A percentile compares a stretch with the other conserved stretches of the same genome.
These are phyloP conservation scores for Apiospora koreana DNA, from an alignment of 2,329 filamentous ascomycete genomes.

Conservation along the genomic window DNA sequence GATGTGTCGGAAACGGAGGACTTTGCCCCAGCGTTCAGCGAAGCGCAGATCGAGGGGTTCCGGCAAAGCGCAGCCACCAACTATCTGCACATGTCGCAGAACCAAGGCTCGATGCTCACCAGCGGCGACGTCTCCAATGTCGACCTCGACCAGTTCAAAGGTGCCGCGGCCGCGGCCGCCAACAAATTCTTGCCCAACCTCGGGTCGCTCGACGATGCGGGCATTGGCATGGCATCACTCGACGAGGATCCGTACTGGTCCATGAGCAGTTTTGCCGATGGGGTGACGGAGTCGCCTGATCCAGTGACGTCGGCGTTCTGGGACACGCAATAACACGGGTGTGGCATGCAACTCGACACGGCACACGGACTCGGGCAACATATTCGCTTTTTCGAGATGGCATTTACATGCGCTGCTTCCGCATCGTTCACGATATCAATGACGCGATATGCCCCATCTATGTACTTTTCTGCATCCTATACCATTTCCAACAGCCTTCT, in stretches of 20 bases:
- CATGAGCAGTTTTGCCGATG: slow-evolving; percentile 39
- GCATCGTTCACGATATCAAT: slow-evolving; percentile 11
- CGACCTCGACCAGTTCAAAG: slow-evolving; percentile 57
- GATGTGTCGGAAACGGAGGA: slow-evolving; percentile 70
- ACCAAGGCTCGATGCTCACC: slow-evolving; percentile 39
- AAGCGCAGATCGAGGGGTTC: slow-evolving; percentile 49
- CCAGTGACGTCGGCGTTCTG: slow-evolving; percentile 33
- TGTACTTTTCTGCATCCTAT: slow-evolving; percentile 5
- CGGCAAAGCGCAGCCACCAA: slow-evolving; percentile 50
- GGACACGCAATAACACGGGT: slow-evolving; percentile 22
- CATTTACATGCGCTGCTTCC: slow-evolving; percentile 1
- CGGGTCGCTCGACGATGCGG: slow-evolving; percentile 39
- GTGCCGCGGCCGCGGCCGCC: slow-evolving; percentile 48
- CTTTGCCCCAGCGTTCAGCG: slow-evolving; percentile 44
- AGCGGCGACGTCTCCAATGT: slow-evolving; percentile 49
- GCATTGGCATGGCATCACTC: slow-evolving; percentile 47
- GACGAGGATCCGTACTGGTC: slow-evolving; percentile 45
- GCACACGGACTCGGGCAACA: neutral
- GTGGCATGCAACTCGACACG: neutral
- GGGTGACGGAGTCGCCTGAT: slow-evolving; percentile 35
- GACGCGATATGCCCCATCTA: slow-evolving; percentile 2
- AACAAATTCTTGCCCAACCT: slow-evolving; percentile 46
- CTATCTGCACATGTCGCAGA: slow-evolving; percentile 48
- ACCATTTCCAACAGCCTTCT: neutral
- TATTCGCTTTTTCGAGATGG: neutral